Evolutionary conservation across 2,329 filamentous ascomycete species (phyloP), one percentile per base, ranked within the genome.

Genomic region (Hymenoscyphus occultus): DNA sequence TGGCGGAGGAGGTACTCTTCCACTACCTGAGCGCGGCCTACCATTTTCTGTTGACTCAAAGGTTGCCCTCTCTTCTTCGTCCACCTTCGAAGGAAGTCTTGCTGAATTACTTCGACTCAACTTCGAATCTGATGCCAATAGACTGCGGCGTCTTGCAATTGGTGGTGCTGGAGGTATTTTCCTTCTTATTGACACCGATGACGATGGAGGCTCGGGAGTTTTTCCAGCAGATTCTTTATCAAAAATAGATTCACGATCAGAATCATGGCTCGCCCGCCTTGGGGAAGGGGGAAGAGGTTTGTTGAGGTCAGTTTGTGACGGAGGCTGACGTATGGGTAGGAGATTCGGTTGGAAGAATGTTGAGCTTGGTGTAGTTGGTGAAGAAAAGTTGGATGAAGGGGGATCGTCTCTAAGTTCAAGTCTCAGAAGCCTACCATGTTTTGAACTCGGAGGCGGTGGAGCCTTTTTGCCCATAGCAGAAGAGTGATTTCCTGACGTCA

Each of bases 401-500:
- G 79, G 70, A 65, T 81, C 70, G 61, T 72, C 74, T 61, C 77
- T 78, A 66, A 79, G 70, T 71, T 83, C 78, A 56, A 80, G 76
- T 69, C 82, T 86, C 69, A 94, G 90, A 19, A 88, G 82, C 76
- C 90, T 93, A 4, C 92, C 92, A 77, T 93, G 90, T 63, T 90
- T 86, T 61, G 90, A 92, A 73, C 84, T 92, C 12, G 90, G 90
- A 6, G 90, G 89, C 5, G 91, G 90, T 14, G 90, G 89, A 68
- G 85, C 86, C 76, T 86, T 87, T 74, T 89, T 90, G 69, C 82
- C 78, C 51, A 79, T 74, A 61, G 74, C 72, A 39, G 74, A 73
- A 42, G 69, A 69, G 39, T 67, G 40, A 16, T 63, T 57, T 16
- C 67, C 67, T 54, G 64, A 61, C 9, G 74, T 69, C 56, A 80